A percentile compares a stretch with the other conserved stretches of the same genome.
These are phyloP conservation scores for Coniochaeta prunicola DNA, from an alignment of 2,329 filamentous ascomycete species.

Conservation along the genomic window DNA sequence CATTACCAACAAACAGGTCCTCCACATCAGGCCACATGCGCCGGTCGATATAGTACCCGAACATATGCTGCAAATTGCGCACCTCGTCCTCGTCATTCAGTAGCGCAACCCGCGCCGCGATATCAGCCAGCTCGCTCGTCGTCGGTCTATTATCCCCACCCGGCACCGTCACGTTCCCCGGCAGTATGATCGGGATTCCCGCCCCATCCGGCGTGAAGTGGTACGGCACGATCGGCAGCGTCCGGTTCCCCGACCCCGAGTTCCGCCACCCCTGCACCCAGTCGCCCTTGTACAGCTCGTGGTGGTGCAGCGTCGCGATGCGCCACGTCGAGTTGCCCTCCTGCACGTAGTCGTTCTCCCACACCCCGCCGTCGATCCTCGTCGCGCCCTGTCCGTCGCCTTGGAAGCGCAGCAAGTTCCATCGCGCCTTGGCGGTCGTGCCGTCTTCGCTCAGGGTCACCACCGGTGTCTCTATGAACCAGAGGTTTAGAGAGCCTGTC, in stretches of 20 bases:
- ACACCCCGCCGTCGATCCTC: constrained; percentile 10
- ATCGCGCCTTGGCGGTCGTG: constrained; percentile 7
- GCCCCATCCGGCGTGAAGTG: constrained; percentile 10
- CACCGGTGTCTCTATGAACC: constrained; percentile 9
- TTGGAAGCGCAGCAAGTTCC: constrained; percentile 5
- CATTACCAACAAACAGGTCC: constrained; percentile 9
- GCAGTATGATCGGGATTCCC: constrained; percentile 5
- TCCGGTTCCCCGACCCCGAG: constrained; percentile 4
- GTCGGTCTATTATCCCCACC: background rate
- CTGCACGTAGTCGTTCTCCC: constrained; percentile 10
- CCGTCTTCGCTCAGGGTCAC: constrained; percentile 9
- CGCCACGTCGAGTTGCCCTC: constrained; percentile 3
- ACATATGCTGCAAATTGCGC: constrained; percentile 10
- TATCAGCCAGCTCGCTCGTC: background rate
- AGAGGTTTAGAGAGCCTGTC: constrained; percentile 9
- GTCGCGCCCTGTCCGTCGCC: constrained; percentile 8
- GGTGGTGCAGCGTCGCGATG: constrained; percentile 10
- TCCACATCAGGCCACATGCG: constrained; percentile 11
- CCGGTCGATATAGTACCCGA: constrained; percentile 12
- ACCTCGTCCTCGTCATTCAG: constrained; percentile 14
- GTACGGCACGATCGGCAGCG: constrained; percentile 10
- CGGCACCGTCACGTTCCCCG: background rate
- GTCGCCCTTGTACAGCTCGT: constrained; percentile 8
- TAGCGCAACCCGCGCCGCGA: constrained; percentile 7
- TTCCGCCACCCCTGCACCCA: constrained; percentile 10